phyloP scores from a whole-genome alignment of 75 land plant species.

The Sequoia sempervirens region DNA sequence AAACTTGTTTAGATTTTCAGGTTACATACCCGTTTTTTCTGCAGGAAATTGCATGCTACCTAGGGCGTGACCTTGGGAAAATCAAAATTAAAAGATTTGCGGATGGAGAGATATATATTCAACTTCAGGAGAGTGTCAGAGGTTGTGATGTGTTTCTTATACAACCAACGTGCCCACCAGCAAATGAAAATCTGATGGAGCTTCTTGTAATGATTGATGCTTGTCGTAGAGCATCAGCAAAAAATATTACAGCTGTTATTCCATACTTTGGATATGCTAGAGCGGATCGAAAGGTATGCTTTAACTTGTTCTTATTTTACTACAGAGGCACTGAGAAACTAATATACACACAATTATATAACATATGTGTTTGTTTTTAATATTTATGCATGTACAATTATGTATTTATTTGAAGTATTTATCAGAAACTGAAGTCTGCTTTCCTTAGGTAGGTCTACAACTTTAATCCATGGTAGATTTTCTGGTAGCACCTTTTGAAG shows the following conservation, averaged over 20 bases:
- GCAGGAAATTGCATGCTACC: constrained; percentile 92
- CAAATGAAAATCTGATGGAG: constrained; percentile 96
- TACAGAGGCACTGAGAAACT: background rate
- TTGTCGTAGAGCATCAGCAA: constrained; percentile 95
- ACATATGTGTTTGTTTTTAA: background rate
- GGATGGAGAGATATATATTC: constrained; percentile 95
- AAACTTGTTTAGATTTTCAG: background rate
- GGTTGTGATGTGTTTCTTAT: constrained; percentile 95
- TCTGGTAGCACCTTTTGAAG: background rate
- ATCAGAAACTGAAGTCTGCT: background rate
- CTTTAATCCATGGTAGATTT: background rate
- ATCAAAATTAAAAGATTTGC: constrained; percentile 93
- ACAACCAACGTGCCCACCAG: constrained; percentile 97
- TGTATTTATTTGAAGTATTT: background rate
- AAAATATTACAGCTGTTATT: constrained; percentile 93
- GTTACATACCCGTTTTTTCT: constrained; percentile 2
- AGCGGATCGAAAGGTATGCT: constrained; percentile 86
- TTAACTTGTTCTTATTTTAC: too few relatives aligned
- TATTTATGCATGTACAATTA: background rate
- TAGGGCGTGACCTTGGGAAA: constrained; percentile 85
- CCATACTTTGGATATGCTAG: constrained; percentile 99
- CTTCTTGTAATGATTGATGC: constrained; percentile 96
- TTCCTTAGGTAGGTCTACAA: background rate
- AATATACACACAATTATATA: background rate
- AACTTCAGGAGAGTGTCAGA: constrained; percentile 93